Evolutionary conservation across 2,329 filamentous ascomycete genomes (phyloP), one percentile per base, ranked within the genome.

Genomic region (Pseudocercospora vitis): DNA sequence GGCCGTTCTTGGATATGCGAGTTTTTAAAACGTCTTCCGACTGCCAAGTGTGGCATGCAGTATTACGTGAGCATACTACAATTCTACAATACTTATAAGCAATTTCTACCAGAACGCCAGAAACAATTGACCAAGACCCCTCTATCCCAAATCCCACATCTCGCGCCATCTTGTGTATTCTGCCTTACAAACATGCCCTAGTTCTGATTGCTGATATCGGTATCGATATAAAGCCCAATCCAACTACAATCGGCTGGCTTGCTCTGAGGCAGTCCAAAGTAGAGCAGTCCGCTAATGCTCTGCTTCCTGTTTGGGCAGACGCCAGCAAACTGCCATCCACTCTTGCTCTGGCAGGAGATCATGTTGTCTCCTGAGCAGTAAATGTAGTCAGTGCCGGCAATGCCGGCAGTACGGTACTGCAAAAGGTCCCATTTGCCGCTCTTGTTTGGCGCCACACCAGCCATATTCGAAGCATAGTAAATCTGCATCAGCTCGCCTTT

Each of bases 401-500:
- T 9, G 12, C 49, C 44, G 19, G 45, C 35, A 28, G 49, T 32
- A 12, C 49, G 32, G 23, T 56, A 56, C 28, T 56, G 49, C 48
- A 56, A 46, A 37, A 56, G 50, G 37, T 56, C 49, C 49, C 53
- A 56, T 5, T 26, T 49, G 8, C 49, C 49, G 7, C 18, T 28
- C 7, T 12, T 19, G 14, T 56, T 52, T 8, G 53, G 49, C 6
- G 53, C 53, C 21, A 56, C 53, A 32, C 49, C 53, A 26, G 53
- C 53, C 53, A 56, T 52, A 14, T 46, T 46, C 18, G 53, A 52
- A 5, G 49, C 49, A 31, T 52, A 52, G 50, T 44, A 49, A 16
- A 44, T 56, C 45, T 56, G 53, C 33, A 56, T 19, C 7, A 56
- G 44, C 45, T 56, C 53, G 44, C 49, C 53, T 4, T 56, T 52